These are phyloP conservation scores for Stagonosporopsis cucurbitacearum DNA, from an alignment of 2,329 filamentous ascomycete genomes.

Conservation along the genomic window DNA sequence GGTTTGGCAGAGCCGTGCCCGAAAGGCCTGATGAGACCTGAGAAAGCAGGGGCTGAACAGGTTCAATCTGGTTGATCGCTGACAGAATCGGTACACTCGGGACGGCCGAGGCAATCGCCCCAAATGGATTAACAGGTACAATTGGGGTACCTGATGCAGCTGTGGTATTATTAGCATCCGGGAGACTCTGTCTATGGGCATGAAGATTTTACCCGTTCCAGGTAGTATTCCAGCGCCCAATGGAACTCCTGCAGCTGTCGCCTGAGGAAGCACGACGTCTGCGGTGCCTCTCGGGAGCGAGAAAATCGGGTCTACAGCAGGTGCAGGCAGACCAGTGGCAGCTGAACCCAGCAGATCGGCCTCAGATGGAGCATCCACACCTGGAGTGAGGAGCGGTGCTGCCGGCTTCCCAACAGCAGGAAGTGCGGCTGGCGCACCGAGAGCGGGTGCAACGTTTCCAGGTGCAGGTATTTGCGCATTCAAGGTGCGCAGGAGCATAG, in stretches of 20 bases:
- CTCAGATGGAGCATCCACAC: slow-evolving; percentile 9
- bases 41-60: background rate
- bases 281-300: slow-evolving; percentile 6
- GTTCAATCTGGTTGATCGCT: background rate
- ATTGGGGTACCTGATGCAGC: background rate
- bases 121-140: background rate
- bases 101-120: background rate
- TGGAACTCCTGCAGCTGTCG: slow-evolving; percentile 1
- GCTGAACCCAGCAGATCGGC: background rate
- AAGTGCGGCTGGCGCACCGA: background rate
- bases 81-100: background rate
- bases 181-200: background rate
- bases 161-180: background rate
- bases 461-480: slow-evolving; percentile 8
- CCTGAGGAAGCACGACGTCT: slow-evolving; percentile 8
- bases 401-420: background rate
- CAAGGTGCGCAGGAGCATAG: slow-evolving; percentile 16
- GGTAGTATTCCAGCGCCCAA: slow-evolving; percentile 1
- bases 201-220: slow-evolving; percentile 5
- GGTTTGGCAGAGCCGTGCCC: too few relatives aligned
- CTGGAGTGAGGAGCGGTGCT: slow-evolving; percentile 8
- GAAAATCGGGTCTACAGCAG: background rate
- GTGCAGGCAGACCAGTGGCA: background rate
- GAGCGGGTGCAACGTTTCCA: background rate
- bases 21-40: background rate